Evolutionary conservation across 306 rosid genomes (phyloP).

Genomic region (Cucurbita moschata): DNA sequence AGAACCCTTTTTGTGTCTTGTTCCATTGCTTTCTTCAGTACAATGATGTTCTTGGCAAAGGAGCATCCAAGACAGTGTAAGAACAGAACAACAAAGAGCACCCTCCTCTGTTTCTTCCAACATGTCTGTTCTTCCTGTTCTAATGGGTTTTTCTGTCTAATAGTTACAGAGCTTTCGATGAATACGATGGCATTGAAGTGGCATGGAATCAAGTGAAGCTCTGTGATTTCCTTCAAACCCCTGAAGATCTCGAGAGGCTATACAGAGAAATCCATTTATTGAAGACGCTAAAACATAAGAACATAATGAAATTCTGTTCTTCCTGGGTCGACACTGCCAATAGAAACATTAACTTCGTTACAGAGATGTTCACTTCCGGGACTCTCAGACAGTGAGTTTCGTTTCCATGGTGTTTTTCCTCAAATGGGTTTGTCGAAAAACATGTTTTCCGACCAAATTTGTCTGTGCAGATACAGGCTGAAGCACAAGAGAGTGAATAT

Average conservation of each 20-base stretch:
- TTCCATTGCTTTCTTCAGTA: conserved; percentile 32
- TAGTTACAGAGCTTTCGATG: conserved; percentile 89
- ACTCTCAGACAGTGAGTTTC: conserved; percentile 82
- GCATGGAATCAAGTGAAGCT: conserved; percentile 99
- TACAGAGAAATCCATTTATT: conserved; percentile 92
- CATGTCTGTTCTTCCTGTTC: not conserved
- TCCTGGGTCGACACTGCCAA: conserved; percentile 85
- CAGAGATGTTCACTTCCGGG: conserved; percentile 98
- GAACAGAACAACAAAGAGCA: not conserved
- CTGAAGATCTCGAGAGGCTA: conserved; percentile 80
- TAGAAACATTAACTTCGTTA: conserved; percentile 84
- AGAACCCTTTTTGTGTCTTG: not conserved
- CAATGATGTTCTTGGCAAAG: conserved; percentile 90
- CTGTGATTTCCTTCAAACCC: conserved; percentile 51
- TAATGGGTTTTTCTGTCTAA: not conserved
- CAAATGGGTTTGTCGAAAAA: conserved; percentile 4
- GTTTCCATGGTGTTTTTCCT: not conserved
- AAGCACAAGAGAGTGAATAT: conserved; percentile 70
- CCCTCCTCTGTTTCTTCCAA: conserved; percentile 7
- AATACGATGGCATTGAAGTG: conserved; percentile 92
- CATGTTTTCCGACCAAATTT: conserved; percentile 5
- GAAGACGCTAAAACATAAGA: conserved; percentile 69
- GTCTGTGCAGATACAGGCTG: conserved; percentile 54
- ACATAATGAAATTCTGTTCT: conserved; percentile 81
- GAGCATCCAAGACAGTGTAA: conserved; percentile 93